Evolutionary conservation across 179 eudicot species (phyloP).

Genomic region (Spergularia azorica): DNA sequence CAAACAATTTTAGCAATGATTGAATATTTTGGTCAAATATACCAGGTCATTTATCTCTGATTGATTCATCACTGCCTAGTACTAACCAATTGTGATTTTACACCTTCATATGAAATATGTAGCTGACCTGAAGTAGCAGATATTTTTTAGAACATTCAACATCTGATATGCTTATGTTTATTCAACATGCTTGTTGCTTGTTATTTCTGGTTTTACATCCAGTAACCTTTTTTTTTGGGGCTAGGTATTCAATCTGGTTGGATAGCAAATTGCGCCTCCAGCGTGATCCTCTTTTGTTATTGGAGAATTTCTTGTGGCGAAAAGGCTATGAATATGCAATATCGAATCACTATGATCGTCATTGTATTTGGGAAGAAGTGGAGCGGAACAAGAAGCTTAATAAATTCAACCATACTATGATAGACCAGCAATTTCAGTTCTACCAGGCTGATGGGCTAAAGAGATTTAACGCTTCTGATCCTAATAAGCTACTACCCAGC

Average conservation of each 20-base stretch:
- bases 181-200: not conserved
- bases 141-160: not conserved
- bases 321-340: slow-evolving; percentile 86
- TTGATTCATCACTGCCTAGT: too few relatives aligned
- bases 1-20: too few relatives aligned
- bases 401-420: slow-evolving; percentile 81
- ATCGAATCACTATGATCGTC: slow-evolving; percentile 95
- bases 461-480: slow-evolving; percentile 75
- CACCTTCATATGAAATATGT: not conserved
- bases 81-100: too few relatives aligned
- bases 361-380: slow-evolving; percentile 94
- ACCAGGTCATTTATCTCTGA: not conserved
- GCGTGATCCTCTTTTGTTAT: slow-evolving; percentile 73
- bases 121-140: not conserved
- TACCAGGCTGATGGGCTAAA: slow-evolving; percentile 85
- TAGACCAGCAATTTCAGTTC: slow-evolving; percentile 84
- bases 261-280: slow-evolving; percentile 93
- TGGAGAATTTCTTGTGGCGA: slow-evolving; percentile 84
- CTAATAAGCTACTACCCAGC: slow-evolving; percentile 77
- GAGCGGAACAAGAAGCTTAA: slow-evolving; percentile 90
- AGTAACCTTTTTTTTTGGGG: slow-evolving; percentile 9
- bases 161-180: not conserved
- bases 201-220: slow-evolving; percentile 1
- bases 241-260: slow-evolving; percentile 92
- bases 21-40: not conserved